Percentiles rank a stretch among this genome's conserved stretches.
Evolutionary conservation across 768 basidiomycete species (phyloP).

Genomic region (Boletus vinaceobasis): DNA sequence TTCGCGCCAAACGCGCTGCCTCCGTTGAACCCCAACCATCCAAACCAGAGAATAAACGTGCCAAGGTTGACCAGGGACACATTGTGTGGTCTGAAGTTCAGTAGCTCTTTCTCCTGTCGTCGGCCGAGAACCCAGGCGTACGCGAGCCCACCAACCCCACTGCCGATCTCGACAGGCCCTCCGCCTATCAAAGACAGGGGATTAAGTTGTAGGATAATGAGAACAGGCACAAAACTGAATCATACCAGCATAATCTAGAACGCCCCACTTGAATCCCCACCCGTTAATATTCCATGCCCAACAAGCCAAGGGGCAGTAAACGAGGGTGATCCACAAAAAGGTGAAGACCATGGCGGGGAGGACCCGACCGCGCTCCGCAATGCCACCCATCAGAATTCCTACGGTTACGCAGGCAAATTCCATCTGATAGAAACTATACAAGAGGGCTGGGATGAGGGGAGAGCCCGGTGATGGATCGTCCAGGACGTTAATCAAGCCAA

Average conservation of each 20-base stretch:
- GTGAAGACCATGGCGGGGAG: slow-evolving; percentile 77
- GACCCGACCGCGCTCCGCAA: slow-evolving; percentile 84
- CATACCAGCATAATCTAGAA: slow-evolving; percentile 82
- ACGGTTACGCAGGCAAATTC: slow-evolving; percentile 83
- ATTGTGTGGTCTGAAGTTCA: slow-evolving; percentile 86
- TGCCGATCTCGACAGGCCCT: slow-evolving; percentile 85
- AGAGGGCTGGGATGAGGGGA: slow-evolving; percentile 73
- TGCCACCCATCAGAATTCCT: slow-evolving; percentile 70
- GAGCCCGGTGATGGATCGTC: slow-evolving; percentile 74
- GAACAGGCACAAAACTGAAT: slow-evolving; percentile 1
- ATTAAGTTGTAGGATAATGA: background rate
- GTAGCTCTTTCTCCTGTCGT: slow-evolving; percentile 64
- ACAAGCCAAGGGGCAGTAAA: slow-evolving; percentile 84
- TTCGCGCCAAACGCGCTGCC: slow-evolving; percentile 88
- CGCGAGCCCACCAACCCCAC: slow-evolving; percentile 81
- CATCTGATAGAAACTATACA: slow-evolving; percentile 87
- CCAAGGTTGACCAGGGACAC: slow-evolving; percentile 81
- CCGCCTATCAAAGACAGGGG: slow-evolving; percentile 47
- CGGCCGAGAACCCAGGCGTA: slow-evolving; percentile 86
- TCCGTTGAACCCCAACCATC: slow-evolving; percentile 89
- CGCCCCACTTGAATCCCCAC: slow-evolving; percentile 84
- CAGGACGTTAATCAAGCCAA: slow-evolving; percentile 72
- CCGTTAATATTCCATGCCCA: slow-evolving; percentile 83
- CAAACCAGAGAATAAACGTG: slow-evolving; percentile 85
- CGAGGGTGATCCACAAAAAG: slow-evolving; percentile 83